These are phyloP conservation scores for Triticum urartu DNA, from an alignment of 176 grass and related monocot species.

Conservation along the genomic window DNA sequence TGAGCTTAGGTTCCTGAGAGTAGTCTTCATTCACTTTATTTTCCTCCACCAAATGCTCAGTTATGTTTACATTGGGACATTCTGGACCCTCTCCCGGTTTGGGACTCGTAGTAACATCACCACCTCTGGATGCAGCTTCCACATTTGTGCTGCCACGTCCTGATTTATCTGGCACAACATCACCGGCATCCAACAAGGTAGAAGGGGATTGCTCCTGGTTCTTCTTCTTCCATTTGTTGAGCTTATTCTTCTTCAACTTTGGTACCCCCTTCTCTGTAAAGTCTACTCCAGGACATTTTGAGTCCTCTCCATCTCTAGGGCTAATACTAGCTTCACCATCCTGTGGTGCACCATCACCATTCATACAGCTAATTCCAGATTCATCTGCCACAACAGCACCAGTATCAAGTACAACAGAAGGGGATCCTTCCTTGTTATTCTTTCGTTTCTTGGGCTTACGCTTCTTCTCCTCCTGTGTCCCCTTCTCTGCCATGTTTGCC, in stretches of 20 bases:
- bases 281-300: not conserved
- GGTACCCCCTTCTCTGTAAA: not conserved
- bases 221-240: constrained; percentile 1
- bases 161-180: not conserved
- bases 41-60: not conserved
- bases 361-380: not conserved
- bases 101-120: constrained; percentile 1
- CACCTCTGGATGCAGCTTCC: not conserved
- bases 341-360: not conserved
- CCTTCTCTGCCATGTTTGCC: not conserved
- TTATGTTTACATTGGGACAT: not conserved
- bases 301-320: not conserved
- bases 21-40: not conserved
- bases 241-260: not conserved
- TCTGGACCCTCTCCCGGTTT: not conserved
- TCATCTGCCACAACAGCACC: not conserved
- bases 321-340: not conserved
- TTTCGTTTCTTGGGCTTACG: constrained; percentile 10
- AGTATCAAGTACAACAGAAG: not conserved
- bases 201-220: not conserved
- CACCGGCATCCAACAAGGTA: not conserved
- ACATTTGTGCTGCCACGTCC: not conserved
- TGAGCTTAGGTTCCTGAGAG: not conserved
- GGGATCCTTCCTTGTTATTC: constrained; percentile 1
- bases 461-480: not conserved